Percentiles rank a stretch among this genome's conserved stretches.
Evolutionary conservation across 2,329 filamentous ascomycete genomes (phyloP).

Genomic region (Aspergillus costaricaensis): DNA sequence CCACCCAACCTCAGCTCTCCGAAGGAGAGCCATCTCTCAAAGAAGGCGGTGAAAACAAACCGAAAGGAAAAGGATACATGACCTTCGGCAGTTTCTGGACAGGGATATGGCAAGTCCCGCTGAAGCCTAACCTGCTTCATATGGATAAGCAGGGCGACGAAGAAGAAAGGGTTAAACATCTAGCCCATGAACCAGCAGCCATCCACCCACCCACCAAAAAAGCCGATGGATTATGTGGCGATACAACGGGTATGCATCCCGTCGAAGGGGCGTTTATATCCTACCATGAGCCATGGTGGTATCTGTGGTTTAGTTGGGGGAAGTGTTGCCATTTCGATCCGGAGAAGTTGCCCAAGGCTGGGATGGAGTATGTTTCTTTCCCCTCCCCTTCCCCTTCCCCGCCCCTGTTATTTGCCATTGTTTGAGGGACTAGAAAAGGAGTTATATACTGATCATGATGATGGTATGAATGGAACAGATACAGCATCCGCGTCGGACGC

Average conservation of each 20-base stretch:
- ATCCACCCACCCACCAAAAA: constrained; percentile 22
- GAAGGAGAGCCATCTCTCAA: no score
- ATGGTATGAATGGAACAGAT: constrained; percentile 38
- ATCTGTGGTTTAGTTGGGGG: constrained; percentile 41
- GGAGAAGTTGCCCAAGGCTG: constrained; percentile 48
- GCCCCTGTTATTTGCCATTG: background rate
- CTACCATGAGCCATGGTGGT: constrained; percentile 33
- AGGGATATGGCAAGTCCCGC: constrained; percentile 62
- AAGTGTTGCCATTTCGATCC: constrained; percentile 34
- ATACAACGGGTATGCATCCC: constrained; percentile 33
- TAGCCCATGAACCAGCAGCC: constrained; percentile 31
- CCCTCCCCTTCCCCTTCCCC: background rate
- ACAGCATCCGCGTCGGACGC: constrained; percentile 67
- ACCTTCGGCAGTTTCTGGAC: constrained; percentile 71
- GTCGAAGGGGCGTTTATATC: constrained; percentile 37
- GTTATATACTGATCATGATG: constrained; percentile 48
- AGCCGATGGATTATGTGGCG: constrained; percentile 30
- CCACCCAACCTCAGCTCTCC: background rate
- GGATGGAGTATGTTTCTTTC: constrained; percentile 48
- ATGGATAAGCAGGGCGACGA: constrained; percentile 24
- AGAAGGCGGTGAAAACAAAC: background rate
- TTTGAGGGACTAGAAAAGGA: background rate
- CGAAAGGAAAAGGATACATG: constrained; percentile 45
- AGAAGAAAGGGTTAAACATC: constrained; percentile 21
- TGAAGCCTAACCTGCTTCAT: constrained; percentile 34